Conservation (phyloP, 208 protist genomes). For the Leishmania amazonensis region DNA sequence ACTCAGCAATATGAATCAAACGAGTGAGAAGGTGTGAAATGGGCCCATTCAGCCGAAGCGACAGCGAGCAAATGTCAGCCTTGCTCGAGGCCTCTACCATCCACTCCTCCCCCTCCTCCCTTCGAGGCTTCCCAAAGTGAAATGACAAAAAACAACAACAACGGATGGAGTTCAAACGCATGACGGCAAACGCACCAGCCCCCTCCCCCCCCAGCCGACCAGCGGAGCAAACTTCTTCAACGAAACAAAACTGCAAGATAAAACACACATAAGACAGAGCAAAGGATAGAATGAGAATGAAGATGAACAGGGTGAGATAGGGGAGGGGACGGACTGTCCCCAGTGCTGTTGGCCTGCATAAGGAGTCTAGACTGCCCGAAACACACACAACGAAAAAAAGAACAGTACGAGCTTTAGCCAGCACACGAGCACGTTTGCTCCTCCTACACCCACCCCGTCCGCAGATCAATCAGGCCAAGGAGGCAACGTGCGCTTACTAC, state of each 20-base stretch:
- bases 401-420: background rate
- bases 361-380: too few relatives aligned
- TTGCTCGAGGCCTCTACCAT: background rate
- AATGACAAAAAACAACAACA: background rate
- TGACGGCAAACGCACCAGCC: background rate
- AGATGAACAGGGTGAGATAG: background rate
- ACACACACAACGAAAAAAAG: background rate
- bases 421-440: background rate
- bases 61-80: background rate
- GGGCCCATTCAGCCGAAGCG: background rate
- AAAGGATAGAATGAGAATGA: background rate
- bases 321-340: background rate
- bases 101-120: too few relatives aligned
- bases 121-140: background rate
- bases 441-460: background rate
- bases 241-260: slow-evolving; percentile 2
- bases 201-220: background rate
- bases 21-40: background rate
- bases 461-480: background rate
- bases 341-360: background rate
- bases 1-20: background rate
- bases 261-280: background rate
- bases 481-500: background rate
- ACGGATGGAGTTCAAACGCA: background rate
- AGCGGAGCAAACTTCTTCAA: background rate